Evolutionary conservation across 495 filamentous ascomycete species (phyloP).

Genomic region (Aspergillus asperescens): DNA sequence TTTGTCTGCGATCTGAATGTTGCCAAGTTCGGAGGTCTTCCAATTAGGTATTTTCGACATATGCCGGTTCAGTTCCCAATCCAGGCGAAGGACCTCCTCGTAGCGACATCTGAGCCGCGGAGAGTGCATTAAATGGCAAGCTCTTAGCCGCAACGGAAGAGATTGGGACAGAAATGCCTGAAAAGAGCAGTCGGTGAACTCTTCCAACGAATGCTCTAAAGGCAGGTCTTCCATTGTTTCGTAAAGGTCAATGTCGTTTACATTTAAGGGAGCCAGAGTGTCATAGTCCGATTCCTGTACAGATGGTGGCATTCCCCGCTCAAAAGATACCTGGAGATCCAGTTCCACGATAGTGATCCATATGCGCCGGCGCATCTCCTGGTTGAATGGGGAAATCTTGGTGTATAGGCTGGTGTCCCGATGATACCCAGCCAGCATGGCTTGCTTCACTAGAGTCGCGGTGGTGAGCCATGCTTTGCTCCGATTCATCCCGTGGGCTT

Average conservation of each 20-base stretch:
- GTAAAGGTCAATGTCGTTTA: constrained; percentile 39
- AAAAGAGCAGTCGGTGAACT: constrained; percentile 40
- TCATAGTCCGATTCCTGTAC: constrained; percentile 54
- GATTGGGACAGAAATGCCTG: constrained; percentile 30
- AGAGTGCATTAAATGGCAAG: constrained; percentile 38
- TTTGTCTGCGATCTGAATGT: constrained; percentile 28
- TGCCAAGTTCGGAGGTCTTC: constrained; percentile 20
- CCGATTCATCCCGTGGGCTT: constrained; percentile 49
- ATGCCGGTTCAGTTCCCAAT: constrained; percentile 37
- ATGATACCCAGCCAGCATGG: constrained; percentile 54
- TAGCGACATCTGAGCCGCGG: constrained; percentile 41
- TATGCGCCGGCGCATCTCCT: constrained; percentile 63
- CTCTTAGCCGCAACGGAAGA: constrained; percentile 35
- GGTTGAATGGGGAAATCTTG: constrained; percentile 49
- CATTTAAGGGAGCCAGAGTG: constrained; percentile 49
- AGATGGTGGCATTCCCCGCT: constrained; percentile 54
- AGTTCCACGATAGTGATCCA: constrained; percentile 65
- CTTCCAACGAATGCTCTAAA: constrained; percentile 20
- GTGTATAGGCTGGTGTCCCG: constrained; percentile 49
- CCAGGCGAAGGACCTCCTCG: constrained; percentile 40
- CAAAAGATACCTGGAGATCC: constrained; percentile 53
- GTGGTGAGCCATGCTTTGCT: constrained; percentile 57
- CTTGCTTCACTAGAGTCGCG: constrained; percentile 51
- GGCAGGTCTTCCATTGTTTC: constrained; percentile 36
- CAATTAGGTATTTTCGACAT: constrained; percentile 36